A percentile compares a stretch with the other conserved stretches of the same genome.
Evolutionary conservation across 306 rosid species (phyloP).

Genomic region (Lathyrus aphaca): DNA sequence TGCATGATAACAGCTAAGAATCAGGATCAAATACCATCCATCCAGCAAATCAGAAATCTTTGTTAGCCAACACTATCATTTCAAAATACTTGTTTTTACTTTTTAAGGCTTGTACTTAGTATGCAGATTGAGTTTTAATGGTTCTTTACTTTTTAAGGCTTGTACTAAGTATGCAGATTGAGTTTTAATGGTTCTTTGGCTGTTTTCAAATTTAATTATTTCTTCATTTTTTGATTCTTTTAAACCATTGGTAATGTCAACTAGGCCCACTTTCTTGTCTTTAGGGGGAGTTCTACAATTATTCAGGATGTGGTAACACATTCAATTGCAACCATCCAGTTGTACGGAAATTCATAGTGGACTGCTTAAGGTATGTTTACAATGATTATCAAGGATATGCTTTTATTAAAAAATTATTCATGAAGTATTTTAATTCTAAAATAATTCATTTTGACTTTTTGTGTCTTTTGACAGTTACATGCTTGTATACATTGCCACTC

Average conservation of each 20-base stretch:
- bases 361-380: slow-evolving; percentile 78
- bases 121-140: slow-evolving; percentile 17
- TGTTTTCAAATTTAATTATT: slow-evolving; percentile 25
- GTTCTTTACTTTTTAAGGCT: slow-evolving; percentile 32
- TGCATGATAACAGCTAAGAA: slow-evolving; percentile 12
- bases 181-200: slow-evolving; percentile 23
- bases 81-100: slow-evolving; percentile 19
- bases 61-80: slow-evolving; percentile 15
- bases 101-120: slow-evolving; percentile 24
- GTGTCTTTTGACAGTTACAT: slow-evolving; percentile 22
- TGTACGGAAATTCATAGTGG: slow-evolving; percentile 84
- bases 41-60: slow-evolving; percentile 4
- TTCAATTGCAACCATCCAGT: slow-evolving; percentile 96
- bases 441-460: slow-evolving; percentile 28
- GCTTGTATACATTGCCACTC: slow-evolving; percentile 7
- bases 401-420: slow-evolving; percentile 37
- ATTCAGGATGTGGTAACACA: slow-evolving; percentile 98
- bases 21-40: slow-evolving; percentile 23
- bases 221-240: slow-evolving; percentile 7
- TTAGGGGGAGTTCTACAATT: slow-evolving; percentile 97
- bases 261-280: slow-evolving; percentile 25
- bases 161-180: slow-evolving; percentile 12
- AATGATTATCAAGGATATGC: background rate
- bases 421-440: background rate
- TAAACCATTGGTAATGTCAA: slow-evolving; percentile 30